Evolutionary conservation across 202 grass and related monocot genomes (phyloP), one percentile per base, ranked within the genome.

Genomic region (Bolboschoenoplectus hybrid): DNA sequence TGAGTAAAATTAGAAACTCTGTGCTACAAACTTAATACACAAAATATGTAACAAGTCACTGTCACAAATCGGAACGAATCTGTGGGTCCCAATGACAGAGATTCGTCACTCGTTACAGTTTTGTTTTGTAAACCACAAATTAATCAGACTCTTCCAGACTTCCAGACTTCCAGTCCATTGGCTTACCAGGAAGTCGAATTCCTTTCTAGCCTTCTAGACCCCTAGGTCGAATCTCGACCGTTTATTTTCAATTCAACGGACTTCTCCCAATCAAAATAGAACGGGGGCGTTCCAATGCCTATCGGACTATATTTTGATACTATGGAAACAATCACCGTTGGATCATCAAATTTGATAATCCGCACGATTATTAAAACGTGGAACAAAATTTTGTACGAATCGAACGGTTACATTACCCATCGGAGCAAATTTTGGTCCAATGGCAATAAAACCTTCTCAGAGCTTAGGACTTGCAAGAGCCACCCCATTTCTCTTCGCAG

Each of bases 171-270:
- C 6, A 9, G 40, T 45, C 69, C 17, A 47, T 44, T 67, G 35
- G 36, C 47, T 32, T 44, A 76, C 16, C 19, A 17, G 14, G 32
- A 55, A 57, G 49, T 79, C 51, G 53, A 60, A 41, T 80, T 61
- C 13, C 35, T 55, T 44, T 35, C 57, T 20, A 50, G 47, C 47
- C 53, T 14, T 56, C 53, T 56, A 80, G 32, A 36, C 47, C 75
- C 13, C 32, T 10, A 39, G 13, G 6, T 17, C 60, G 0, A 82
- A 66, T 82, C 80, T 7, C 40, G 1, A 5, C 63, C 63, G 43
- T 83, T 35, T 5, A 83, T 56, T 83, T 83, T 39, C 81, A 69
- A 69, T 56, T 70, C 46, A 83, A 69, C 46, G 81, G 80, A 65
- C 39, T 38, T 6, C 6, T 35, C 26, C 13, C 58, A 35, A 2